phyloP scores from a whole-genome alignment of 306 rosid species.

The Potentilla sterilis region DNA sequence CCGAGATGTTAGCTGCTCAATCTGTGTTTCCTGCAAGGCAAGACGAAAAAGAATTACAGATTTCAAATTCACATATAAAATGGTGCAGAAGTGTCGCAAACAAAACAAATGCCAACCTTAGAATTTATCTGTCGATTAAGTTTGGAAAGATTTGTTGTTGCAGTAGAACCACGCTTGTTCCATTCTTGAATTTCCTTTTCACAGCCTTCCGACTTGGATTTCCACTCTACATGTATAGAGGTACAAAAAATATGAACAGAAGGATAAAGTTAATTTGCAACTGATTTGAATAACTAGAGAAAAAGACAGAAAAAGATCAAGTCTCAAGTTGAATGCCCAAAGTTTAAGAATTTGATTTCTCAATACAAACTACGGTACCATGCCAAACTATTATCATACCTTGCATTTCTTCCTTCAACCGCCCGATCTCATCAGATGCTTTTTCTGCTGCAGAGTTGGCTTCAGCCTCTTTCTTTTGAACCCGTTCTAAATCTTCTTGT shows the following conservation, averaged over 20 bases:
- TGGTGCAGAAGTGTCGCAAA: conserved; percentile 9
- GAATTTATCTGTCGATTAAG: conserved; percentile 81
- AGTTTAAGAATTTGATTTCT: background rate
- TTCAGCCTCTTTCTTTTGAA: conserved; percentile 70
- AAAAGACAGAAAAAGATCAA: background rate
- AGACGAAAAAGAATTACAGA: conserved; percentile 16
- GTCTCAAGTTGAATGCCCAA: background rate
- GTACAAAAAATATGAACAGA: conserved; percentile 15
- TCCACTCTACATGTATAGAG: conserved; percentile 61
- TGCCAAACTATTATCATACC: conserved; percentile 47
- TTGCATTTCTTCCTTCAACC: conserved; percentile 59
- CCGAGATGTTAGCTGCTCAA: conserved; percentile 61
- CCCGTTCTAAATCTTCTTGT: conserved; percentile 56
- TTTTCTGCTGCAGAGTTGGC: conserved; percentile 66
- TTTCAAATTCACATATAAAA: conserved; percentile 24
- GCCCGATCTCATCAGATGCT: conserved; percentile 57
- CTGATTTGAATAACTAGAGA: background rate
- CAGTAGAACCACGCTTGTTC: conserved; percentile 81
- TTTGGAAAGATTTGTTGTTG: conserved; percentile 83
- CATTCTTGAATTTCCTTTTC: conserved; percentile 97
- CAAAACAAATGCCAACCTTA: conserved; percentile 49
- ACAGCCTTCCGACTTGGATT: conserved; percentile 81
- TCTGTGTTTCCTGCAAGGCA: conserved; percentile 70
- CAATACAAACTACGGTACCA: conserved; percentile 13
- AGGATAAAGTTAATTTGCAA: background rate